Base-by-base conservation (phyloP, 2,329 filamentous ascomycete genomes). In the Nectriaceae sp. region DNA sequence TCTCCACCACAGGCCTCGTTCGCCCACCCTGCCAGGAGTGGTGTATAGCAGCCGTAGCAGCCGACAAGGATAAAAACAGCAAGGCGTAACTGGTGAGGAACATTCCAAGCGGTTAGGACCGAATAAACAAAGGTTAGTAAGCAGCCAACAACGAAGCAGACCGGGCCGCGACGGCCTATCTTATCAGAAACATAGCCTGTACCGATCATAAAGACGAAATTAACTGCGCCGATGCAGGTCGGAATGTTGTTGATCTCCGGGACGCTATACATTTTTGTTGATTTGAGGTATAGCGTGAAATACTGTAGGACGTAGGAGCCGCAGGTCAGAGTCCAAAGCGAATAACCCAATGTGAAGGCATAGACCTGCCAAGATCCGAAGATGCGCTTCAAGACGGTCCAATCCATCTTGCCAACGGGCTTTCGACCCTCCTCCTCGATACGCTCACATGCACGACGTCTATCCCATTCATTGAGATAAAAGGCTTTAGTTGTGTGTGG, bases 381-480 rank as follows among this genome's bases (percentile, higher is more conserved):
- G 46, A 75, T 69, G 46, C 72, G 68, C 40, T 60, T 58, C 44
- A 74, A 51, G 18, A 74, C 65, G 24, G 47, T 36, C 45, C 47
- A 55, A 43, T 72, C 61, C 45, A 72, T 60, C 52, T 69, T 69
- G 2, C 68, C 67, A 2, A 59, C 52, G 3, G 70, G 70, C 40
- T 62, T 65, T 41, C 70, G 66, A 16, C 71, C 72, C 37, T 75
- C 72, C 44, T 83, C 79, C 55, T 87, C 79, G 62, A 93, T 92
- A 53, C 88, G 79, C 39, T 86, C 78, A 13, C 79, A 75, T 52
- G 89, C 84, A 33, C 85, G 78, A 47, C 81, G 74, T 20, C 79
- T 77, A 66, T 92, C 88, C 54, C 84, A 66, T 1, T 70, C 69
- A 63, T 62, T 72, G 19, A 76, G 60, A 40, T 70, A 77, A 47